Conservation (phyloP, 306 rosid species). For the Castanospermum australe region DNA sequence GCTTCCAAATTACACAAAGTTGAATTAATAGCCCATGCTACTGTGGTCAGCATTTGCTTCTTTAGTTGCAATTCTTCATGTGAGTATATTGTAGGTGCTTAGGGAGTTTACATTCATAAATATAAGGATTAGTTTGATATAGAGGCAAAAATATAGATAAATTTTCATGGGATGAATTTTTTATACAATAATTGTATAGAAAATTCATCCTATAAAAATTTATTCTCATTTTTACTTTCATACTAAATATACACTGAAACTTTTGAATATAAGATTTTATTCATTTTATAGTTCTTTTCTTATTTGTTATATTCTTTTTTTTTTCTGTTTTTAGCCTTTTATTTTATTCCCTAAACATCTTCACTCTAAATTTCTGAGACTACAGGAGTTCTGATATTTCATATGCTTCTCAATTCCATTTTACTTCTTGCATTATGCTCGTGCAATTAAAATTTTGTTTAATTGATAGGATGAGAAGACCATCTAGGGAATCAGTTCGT, state of each 20-base stretch:
- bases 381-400: not conserved
- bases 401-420: not conserved
- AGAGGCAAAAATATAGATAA: too few species aligned
- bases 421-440: not conserved
- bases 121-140: too few species aligned
- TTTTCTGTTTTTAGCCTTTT: not conserved
- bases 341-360: not conserved
- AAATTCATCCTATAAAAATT: too few species aligned
- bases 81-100: not conserved
- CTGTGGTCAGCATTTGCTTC: slow-evolving; percentile 12
- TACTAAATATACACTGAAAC: too few species aligned
- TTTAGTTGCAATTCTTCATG: too few species aligned
- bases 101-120: not conserved
- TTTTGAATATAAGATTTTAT: not conserved
- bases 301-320: not conserved
- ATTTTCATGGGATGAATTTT: too few species aligned
- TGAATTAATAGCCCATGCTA: slow-evolving; percentile 1
- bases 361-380: too few species aligned
- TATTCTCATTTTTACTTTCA: too few species aligned
- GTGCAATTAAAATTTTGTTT: not conserved
- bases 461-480: not conserved
- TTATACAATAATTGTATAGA: too few species aligned
- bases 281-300: not conserved
- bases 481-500: not conserved
- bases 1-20: slow-evolving; percentile 34